These are phyloP conservation scores for Corinectria fuckeliana DNA, from an alignment of 2,329 filamentous ascomycete genomes.

Conservation along the genomic window DNA sequence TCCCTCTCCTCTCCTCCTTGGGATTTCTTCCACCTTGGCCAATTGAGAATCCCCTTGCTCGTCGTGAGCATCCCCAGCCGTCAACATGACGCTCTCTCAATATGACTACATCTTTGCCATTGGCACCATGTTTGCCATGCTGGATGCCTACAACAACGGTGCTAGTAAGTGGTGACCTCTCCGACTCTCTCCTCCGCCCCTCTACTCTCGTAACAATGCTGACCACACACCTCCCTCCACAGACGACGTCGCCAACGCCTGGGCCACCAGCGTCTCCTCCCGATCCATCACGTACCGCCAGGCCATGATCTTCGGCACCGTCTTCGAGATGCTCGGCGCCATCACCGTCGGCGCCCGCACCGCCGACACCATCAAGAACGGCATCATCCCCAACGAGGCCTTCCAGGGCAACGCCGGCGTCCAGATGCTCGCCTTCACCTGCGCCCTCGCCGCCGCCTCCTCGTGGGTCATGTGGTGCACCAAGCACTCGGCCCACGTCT, in stretches of 20 bases:
- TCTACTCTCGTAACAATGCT: not conserved
- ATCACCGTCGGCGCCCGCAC: slow-evolving; percentile 72
- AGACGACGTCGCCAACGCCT: slow-evolving; percentile 87
- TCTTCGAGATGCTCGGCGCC: slow-evolving; percentile 74
- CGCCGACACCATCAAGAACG: slow-evolving; percentile 81
- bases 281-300: slow-evolving; percentile 74
- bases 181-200: not conserved
- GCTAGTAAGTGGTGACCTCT: slow-evolving; percentile 63
- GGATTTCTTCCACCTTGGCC: not conserved
- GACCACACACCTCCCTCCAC: slow-evolving; percentile 11
- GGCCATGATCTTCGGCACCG: slow-evolving; percentile 69
- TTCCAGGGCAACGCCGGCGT: slow-evolving; percentile 68
- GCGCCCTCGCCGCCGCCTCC: slow-evolving; percentile 68
- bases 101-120: slow-evolving; percentile 71
- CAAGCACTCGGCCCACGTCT: slow-evolving; percentile 74
- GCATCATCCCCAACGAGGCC: slow-evolving; percentile 67
- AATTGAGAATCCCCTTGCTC: not conserved
- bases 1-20: not conserved
- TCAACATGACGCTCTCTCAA: slow-evolving; percentile 15
- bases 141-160: slow-evolving; percentile 81
- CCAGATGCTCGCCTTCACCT: slow-evolving; percentile 73
- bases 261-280: slow-evolving; percentile 84
- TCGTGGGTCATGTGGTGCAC: slow-evolving; percentile 85
- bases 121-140: slow-evolving; percentile 76
- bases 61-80: not conserved